A percentile compares a stretch with the other conserved stretches of the same genome.
Conservation (phyloP, 2,329 filamentous ascomycete species). For the Hymenoscyphus scutula region DNA sequence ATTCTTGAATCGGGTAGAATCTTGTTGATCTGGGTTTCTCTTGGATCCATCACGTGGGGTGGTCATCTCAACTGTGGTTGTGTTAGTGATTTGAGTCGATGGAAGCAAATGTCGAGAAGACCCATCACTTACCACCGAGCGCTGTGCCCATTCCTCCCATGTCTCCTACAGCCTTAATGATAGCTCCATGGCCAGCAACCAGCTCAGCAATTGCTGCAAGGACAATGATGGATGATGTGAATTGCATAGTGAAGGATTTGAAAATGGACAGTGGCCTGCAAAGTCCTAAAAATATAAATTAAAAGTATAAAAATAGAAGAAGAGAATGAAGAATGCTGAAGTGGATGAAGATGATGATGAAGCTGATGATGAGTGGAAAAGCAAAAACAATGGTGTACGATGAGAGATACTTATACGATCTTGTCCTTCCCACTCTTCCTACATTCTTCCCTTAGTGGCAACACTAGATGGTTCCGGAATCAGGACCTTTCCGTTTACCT, state of each 20-base stretch:
- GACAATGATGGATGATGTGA: constrained; percentile 9
- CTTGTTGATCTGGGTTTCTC: constrained; percentile 61
- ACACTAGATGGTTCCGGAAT: background rate
- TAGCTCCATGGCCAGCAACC: constrained; percentile 12
- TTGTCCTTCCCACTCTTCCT: background rate
- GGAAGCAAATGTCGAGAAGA: constrained; percentile 8
- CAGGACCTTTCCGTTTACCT: background rate
- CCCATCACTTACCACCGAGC: constrained; percentile 6
- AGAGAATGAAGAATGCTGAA: constrained; percentile 8
- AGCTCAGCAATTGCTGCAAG: constrained; percentile 9
- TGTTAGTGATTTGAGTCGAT: constrained; percentile 32
- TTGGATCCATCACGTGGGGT: constrained; percentile 62
- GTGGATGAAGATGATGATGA: background rate
- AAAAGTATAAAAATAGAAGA: constrained; percentile 5
- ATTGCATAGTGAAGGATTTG: constrained; percentile 6
- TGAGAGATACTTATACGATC: background rate
- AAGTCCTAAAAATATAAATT: constrained; percentile 7
- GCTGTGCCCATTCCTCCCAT: constrained; percentile 7
- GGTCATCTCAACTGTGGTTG: constrained; percentile 48
- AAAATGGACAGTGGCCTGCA: constrained; percentile 12
- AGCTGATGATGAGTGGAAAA: constrained; percentile 6
- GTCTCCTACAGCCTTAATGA: constrained; percentile 12
- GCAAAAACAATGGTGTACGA: background rate
- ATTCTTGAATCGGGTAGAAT: constrained; percentile 60
- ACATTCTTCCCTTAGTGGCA: background rate